Conservation (phyloP, 106 monocot genomes). For the Agapanthus africanus region DNA sequence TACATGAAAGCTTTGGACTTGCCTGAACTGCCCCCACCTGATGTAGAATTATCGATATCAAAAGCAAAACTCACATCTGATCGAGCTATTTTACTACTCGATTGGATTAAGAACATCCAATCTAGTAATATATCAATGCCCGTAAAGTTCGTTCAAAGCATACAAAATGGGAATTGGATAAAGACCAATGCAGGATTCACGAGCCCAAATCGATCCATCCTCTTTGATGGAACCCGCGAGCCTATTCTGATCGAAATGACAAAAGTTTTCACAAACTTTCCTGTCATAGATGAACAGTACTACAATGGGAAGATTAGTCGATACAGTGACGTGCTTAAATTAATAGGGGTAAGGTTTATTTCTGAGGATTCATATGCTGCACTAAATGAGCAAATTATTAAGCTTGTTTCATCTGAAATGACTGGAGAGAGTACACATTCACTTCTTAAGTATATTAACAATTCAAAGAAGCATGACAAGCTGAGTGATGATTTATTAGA, state of each 20-base stretch:
- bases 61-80: no score
- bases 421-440: constrained; percentile 23
- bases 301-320: neutral
- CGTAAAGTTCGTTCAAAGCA: neutral
- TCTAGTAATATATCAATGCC: neutral
- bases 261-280: neutral
- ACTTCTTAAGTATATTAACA: no score
- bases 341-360: neutral
- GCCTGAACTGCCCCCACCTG: no score
- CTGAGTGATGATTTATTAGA: no score
- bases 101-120: neutral
- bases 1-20: no score
- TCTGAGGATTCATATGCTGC: neutral
- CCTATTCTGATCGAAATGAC: neutral
- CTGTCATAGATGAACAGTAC: constrained; percentile 6
- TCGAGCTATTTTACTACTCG: neutral
- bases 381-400: neutral
- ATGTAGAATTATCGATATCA: no score
- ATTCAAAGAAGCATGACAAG: no score
- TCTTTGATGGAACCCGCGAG: neutral
- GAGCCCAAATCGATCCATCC: neutral
- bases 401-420: neutral
- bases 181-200: neutral
- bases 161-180: neutral
- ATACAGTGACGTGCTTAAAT: neutral